Percentiles rank a stretch among this genome's conserved stretches.
Conservation (phyloP, 2,329 filamentous ascomycete species). For the Colletotrichum tropicale region DNA sequence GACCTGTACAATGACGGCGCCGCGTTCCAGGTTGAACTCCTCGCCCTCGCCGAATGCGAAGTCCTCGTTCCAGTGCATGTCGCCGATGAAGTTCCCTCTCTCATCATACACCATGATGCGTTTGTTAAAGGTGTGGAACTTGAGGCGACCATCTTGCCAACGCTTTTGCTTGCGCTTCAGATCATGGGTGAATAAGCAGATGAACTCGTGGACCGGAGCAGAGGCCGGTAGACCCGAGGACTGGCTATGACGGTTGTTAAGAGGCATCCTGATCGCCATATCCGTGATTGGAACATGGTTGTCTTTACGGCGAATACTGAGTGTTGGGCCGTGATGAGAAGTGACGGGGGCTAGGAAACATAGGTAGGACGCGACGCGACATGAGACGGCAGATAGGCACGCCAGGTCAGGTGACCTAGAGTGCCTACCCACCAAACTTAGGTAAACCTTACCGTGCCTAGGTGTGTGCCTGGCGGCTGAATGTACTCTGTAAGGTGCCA, state of each 20-base stretch:
- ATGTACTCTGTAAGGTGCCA: not conserved
- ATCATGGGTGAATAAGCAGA: conserved; percentile 88
- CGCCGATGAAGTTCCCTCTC: conserved; percentile 79
- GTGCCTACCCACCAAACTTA: not conserved
- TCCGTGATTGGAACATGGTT: not conserved
- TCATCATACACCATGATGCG: conserved; percentile 91
- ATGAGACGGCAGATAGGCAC: not conserved
- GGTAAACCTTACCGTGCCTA: not conserved
- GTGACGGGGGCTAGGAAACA: not conserved
- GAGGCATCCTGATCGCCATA: not conserved
- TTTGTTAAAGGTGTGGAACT: conserved; percentile 90
- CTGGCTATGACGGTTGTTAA: not conserved
- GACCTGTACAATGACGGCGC: conserved; percentile 79
- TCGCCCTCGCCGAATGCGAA: conserved; percentile 79
- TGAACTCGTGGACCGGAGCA: conserved; percentile 79
- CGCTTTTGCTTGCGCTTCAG: conserved; percentile 85
- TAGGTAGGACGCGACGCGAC: not conserved
- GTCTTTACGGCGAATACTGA: not conserved
- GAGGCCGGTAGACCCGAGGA: conserved; percentile 54
- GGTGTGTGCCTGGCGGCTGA: not conserved
- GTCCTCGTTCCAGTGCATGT: conserved; percentile 78
- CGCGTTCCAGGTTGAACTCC: conserved; percentile 79
- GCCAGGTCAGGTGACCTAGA: not conserved
- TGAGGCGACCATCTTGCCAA: conserved; percentile 91
- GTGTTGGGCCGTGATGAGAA: not conserved